A percentile compares a stretch with the other conserved stretches of the same genome.
Evolutionary conservation across 345 rosid species (phyloP).

Genomic region (Ceriops tagal): DNA sequence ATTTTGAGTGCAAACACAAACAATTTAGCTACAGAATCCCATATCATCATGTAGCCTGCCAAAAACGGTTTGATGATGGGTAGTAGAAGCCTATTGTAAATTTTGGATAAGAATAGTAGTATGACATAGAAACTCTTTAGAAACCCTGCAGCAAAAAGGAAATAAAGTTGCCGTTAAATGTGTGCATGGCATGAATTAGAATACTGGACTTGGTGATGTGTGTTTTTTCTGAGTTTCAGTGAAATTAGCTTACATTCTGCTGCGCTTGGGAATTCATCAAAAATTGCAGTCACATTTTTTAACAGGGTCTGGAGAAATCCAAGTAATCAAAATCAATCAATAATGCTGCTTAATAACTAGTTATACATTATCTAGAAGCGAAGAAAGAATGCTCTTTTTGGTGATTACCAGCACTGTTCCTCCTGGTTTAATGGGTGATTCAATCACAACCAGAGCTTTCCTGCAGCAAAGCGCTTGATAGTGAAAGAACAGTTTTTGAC

Average conservation of each 20-base stretch:
- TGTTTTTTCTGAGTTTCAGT: not conserved
- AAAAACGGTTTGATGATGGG: conserved; percentile 45
- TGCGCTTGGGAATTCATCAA: conserved; percentile 59
- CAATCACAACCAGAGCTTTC: conserved; percentile 55
- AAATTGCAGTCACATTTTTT: conserved; percentile 46
- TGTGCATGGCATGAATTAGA: not conserved
- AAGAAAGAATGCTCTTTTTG: not conserved
- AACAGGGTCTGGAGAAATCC: conserved; percentile 40
- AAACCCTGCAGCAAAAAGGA: conserved; percentile 47
- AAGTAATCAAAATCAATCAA: conserved; percentile 6
- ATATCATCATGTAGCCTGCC: conserved; percentile 45
- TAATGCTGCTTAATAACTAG: not conserved
- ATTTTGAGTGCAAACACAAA: conserved; percentile 33
- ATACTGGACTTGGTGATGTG: too few species aligned
- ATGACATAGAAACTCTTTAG: conserved; percentile 52
- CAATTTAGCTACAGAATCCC: conserved; percentile 36
- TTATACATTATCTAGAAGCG: not conserved
- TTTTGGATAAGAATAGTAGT: conserved; percentile 30
- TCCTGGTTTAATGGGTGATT: conserved; percentile 84
- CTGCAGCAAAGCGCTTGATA: conserved; percentile 33
- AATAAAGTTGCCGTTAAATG: not conserved
- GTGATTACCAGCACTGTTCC: conserved; percentile 58
- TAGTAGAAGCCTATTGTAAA: conserved; percentile 40
- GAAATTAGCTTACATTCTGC: conserved; percentile 51
- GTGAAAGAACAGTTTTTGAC: not conserved